Conservation (phyloP, 2,329 filamentous ascomycete genomes). For the Sporothrix brunneoviolacea region DNA sequence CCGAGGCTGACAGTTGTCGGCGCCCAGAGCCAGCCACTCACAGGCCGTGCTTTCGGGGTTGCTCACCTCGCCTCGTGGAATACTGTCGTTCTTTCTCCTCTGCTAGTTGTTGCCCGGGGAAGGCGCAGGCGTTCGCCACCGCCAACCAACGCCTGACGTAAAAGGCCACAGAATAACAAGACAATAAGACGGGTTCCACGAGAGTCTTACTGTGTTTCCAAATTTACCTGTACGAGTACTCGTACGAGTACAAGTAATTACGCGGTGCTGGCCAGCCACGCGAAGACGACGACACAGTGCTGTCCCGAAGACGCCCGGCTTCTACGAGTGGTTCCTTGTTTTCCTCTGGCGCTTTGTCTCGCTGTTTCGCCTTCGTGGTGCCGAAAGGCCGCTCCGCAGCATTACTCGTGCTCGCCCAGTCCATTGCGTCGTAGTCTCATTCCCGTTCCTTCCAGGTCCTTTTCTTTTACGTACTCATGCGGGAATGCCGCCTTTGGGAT, state of each 20-base stretch:
- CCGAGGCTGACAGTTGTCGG: slow-evolving; percentile 2
- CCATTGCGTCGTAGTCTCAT: neutral
- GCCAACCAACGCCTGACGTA: neutral
- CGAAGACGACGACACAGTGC: neutral
- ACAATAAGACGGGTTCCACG: neutral
- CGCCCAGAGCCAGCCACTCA: slow-evolving; percentile 8
- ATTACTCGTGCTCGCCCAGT: neutral
- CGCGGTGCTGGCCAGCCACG: too few relatives aligned
- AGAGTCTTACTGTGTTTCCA: neutral
- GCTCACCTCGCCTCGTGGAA: too few relatives aligned
- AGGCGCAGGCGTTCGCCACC: slow-evolving; percentile 6
- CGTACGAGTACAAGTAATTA: too few relatives aligned
- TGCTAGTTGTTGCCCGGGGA: neutral
- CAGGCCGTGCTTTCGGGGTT: neutral
- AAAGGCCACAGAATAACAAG: neutral
- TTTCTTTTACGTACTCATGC: slow-evolving; percentile 10
- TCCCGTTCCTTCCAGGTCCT: neutral
- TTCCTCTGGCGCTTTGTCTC: neutral
- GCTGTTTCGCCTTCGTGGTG: slow-evolving; percentile 4
- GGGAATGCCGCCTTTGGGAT: neutral
- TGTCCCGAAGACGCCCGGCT: slow-evolving; percentile 8
- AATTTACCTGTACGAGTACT: too few relatives aligned
- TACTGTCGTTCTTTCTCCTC: too few relatives aligned
- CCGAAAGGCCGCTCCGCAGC: neutral
- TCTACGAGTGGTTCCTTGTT: neutral